Base-by-base conservation (phyloP, 192 early-diverging fungal genomes). In the Mortierella claussenii region DNA sequence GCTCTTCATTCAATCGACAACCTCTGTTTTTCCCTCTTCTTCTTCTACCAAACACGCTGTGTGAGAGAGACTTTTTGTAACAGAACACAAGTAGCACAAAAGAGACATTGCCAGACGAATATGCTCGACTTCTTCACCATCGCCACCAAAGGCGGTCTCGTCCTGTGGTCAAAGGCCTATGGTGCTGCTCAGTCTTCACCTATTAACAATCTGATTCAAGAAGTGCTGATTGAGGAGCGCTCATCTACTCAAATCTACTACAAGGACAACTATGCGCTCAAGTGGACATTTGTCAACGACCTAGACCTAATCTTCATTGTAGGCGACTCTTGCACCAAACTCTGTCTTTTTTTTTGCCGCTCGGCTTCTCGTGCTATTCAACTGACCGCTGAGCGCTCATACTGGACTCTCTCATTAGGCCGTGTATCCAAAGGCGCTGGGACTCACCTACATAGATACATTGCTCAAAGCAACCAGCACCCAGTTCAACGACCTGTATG, bases 121-220 rank as follows among this genome's bases (percentile, higher is more conserved):
- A 97, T 97, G 96, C 86, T 97, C 21, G 96, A 97, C 79, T 78
- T 87, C 32, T 93, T 94, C 60, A 86, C 89, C 0, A 88, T 96
- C 54, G 78, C 94, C 8, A 96, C 94, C 30, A 93, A 90, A 67
- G 93, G 94, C 40, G 96, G 96, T 17, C 81, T 95, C 31, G 92
- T 96, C 23, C 87, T 97, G 26, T 97, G 93, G 93, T 84, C 88
- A 37, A 89, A 90, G 58, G 81, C 85, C 11, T 96, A 90, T 60
- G 63, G 91, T 7, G 69, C 84, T 7, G 56, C 88, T 17, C 60
- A 65, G 2, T 83, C 76, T 13, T 73, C 87, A 3, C 93, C 96
- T 31, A 82, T 95, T 30, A 86, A 94, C 73, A 74, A 82, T 12
- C 83, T 96, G 15, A 89, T 96, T 47, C 83, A 89, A 54, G 84